Base-by-base conservation (phyloP, 2,329 filamentous ascomycete genomes). In the Drechmeria coniospora region DNA sequence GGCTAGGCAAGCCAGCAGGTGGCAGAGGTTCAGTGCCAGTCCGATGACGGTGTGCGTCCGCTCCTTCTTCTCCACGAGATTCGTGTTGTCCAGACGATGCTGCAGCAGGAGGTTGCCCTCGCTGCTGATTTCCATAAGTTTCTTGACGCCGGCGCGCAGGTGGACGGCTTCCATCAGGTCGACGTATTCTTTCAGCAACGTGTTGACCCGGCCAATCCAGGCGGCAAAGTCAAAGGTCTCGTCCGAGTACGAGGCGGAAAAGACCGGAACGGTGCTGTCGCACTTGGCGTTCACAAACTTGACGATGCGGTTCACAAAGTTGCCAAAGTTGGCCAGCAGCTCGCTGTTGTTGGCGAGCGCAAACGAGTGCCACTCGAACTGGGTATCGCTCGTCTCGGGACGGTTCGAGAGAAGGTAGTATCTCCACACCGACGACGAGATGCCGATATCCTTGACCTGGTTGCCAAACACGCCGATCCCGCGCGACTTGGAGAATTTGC, bases 401-500 rank as follows among this genome's bases (percentile, higher is more conserved):
- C 86, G 72, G 50, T 80, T 77, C 24, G 83, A 79, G 21, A 93
- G 65, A 14, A 94, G 69, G 57, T 90, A 93, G 56, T 87, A 93
- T 39, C 86, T 68, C 82, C 84, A 94, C n/a, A 94, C 81, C 36
- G 87, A 81, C 0, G 83, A 63, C 11, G 78, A 69, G 12, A 94
- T 68, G 13, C 83, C 84, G 7, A 83, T 93, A 30, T 92, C 76
- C 54, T 79, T 79, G 25, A 82, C 86, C 44, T 80, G 83, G 56
- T 81, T 86, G 27, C 86, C 86, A 45, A 94, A 94, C 1, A 94
- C 86, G 43, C 86, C 86, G 21, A 94, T 70, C 18, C 79, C 80
- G 42, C 83, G 70, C 27, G 81, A 90, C 56, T 94, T 94, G 49
- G 78, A 86, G 59, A 94, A 94, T 51, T 94, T 94, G 39, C 81